Base-by-base conservation (phyloP, 1,139 yeast genomes). In the Zhuliangozyma blackwelliae region DNA sequence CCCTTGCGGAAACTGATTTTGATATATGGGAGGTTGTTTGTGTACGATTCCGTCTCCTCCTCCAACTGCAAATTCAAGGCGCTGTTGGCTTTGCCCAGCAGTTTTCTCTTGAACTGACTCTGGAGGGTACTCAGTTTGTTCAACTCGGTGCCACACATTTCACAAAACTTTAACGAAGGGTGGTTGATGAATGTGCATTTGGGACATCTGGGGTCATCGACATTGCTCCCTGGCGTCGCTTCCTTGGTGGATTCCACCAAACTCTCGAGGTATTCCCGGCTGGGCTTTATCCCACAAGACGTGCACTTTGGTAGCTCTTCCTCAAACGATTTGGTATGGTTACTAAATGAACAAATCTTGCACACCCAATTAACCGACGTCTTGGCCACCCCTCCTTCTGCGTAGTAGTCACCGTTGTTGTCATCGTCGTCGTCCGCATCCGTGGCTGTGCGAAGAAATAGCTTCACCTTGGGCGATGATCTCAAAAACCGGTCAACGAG, bases 151-250 rank as follows among this genome's bases (percentile, higher is more conserved):
- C 96, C 96, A 62, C 97, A 92, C 55, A 92, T 74, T 57, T 92
- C 98, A 57, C 98, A 92, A 44, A 68, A 71, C 33, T 72, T 64
- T 67, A 92, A 64, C 4, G 86, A 77, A 0, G 90, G 85, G 56
- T 90, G 96, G 54, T 92, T 92, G 11, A 77, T 65, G 51, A 90
- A 92, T 0, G 97, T 92, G 51, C 97, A 92, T 32, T 74, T 69
- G 0, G 89, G 81, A 48, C 98, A 92, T 34, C 71, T 70, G 30
- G 71, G 66, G 38, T 75, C 69, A 72, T 68, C 57, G 10, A 12
- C 11, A 3, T 8, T 5, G 7, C 7, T 6, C 3, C 27, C 10
- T 12, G 2, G 11, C 11, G 27, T 8, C 27, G 5, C 28, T 7
- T 29, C 32, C 13, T 28, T 32, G n/a, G 40, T 11, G 5, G 29